Conservation (phyloP, 208 protist species). For the Polymyxa betae region DNA sequence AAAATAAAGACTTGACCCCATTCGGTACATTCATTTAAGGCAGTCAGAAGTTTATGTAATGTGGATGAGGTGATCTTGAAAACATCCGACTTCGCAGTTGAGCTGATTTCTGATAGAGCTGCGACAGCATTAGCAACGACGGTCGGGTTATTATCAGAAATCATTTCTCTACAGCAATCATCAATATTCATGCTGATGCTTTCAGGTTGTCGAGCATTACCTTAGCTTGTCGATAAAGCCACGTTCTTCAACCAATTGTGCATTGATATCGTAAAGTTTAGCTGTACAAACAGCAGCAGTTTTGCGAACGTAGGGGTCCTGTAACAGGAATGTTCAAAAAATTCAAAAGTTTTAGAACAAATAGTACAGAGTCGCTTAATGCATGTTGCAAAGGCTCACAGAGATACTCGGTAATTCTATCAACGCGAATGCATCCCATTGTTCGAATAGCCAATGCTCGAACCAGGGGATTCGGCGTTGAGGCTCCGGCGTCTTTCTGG, state of each 20-base stretch:
- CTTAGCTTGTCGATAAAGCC: slow-evolving; percentile 77
- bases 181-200: not conserved
- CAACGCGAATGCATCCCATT: slow-evolving; percentile 96
- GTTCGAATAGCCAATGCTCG: slow-evolving; percentile 95
- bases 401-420: slow-evolving; percentile 94
- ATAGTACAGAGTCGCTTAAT: slow-evolving; percentile 75
- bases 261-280: slow-evolving; percentile 93
- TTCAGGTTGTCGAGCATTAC: not conserved
- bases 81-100: slow-evolving; percentile 68
- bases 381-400: slow-evolving; percentile 86
- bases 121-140: slow-evolving; percentile 92
- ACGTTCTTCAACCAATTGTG: slow-evolving; percentile 81
- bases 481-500: slow-evolving; percentile 73
- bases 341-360: not conserved
- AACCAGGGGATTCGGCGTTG: slow-evolving; percentile 80
- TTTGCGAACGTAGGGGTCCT: slow-evolving; percentile 97
- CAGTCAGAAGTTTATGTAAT: slow-evolving; percentile 89
- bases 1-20: slow-evolving; percentile 97
- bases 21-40: slow-evolving; percentile 93
- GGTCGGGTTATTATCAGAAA: slow-evolving; percentile 93
- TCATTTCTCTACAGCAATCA: slow-evolving; percentile 71
- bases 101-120: slow-evolving; percentile 88
- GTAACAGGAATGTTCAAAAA: slow-evolving; percentile 55
- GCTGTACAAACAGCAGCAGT: slow-evolving; percentile 93
- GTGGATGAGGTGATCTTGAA: slow-evolving; percentile 78